phyloP scores from a whole-genome alignment of 169 alveolate species.

The Eimeria zaria region DNA sequence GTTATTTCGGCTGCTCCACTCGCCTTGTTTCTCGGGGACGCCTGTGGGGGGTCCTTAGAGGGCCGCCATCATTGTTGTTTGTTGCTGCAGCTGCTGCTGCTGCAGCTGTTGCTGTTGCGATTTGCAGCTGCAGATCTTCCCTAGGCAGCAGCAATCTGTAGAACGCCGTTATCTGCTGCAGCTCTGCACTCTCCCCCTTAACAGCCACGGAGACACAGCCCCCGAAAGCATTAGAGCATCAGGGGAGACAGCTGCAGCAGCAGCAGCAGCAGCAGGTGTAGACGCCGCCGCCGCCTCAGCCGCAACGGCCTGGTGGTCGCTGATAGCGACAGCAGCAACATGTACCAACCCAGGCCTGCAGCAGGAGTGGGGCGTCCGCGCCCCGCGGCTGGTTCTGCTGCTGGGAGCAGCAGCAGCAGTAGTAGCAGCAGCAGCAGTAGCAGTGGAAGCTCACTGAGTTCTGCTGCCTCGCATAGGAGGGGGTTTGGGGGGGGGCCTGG shows the following conservation, averaged over 20 bases:
- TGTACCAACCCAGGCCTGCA: slow-evolving; percentile 80
- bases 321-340: slow-evolving; percentile 6
- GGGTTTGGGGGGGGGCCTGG: slow-evolving; percentile 21
- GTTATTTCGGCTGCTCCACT: slow-evolving; percentile 21
- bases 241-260: slow-evolving; percentile 20
- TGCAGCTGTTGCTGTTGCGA: background rate
- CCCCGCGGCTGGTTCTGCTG: slow-evolving; percentile 14
- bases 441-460: background rate
- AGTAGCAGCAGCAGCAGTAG: slow-evolving; percentile 55
- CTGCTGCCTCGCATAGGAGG: slow-evolving; percentile 52
- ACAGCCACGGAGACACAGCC: background rate
- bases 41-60: background rate
- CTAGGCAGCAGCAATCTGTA: background rate
- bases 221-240: slow-evolving; percentile 1
- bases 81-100: slow-evolving; percentile 31
- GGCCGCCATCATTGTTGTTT: background rate
- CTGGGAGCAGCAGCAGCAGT: slow-evolving; percentile 58
- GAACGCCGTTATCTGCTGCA: background rate
- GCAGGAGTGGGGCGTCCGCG: slow-evolving; percentile 76
- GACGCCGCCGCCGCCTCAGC: background rate
- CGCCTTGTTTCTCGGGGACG: background rate
- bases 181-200: background rate
- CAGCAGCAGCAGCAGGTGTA: slow-evolving; percentile 21
- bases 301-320: background rate
- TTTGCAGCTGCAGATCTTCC: background rate